Evolutionary conservation across 345 rosid genomes (phyloP), one percentile per base, ranked within the genome.

Genomic region (Eucalyptus cloeziana): DNA sequence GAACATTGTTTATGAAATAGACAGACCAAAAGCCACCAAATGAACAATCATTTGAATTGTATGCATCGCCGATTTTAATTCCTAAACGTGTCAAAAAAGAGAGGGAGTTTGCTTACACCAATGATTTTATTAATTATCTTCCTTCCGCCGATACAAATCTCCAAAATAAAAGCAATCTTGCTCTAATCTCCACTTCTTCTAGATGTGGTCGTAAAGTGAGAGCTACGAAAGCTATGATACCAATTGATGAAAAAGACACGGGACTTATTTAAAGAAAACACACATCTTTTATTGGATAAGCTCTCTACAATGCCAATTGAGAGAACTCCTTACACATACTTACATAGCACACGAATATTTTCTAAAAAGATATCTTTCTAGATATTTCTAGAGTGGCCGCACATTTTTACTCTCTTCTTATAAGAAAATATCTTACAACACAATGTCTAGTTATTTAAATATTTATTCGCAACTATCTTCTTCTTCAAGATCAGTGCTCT

Each of bases 131-230:
- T 21, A 17, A 85, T 60, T 88, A 88, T 49, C 37, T 86, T 89
- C 86, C 71, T 52, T 15, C 87, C 88, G 49, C 89, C 90, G 30
- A 92, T 86, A 17, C 30, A 7, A 47, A 90, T 69, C 15, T 87
- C 10, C 3, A 52, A 3, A 25, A 52, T 10, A 5, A 10, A 10
- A 17, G 4, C 87, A 37, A 91, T 91, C 76, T 89, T 90, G 21
- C 49, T 33, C 93, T 86, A 91, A 87, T 87, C 93, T 22, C 86
- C 91, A 44, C 91, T 90, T 15, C 43, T 54, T 52, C 11, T 13
- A 11, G 13, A 37, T 24, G 52, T 30, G 71, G 89, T 88, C 64
- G 15, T 25, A 5, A 2, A 56, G 62, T 13, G 6, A 5, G 30
- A 25, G 13, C 6, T 9, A 10, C 6, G 5, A 13, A 62, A 62